phyloP scores from a whole-genome alignment of 306 rosid species.

The Malus orientalis region DNA sequence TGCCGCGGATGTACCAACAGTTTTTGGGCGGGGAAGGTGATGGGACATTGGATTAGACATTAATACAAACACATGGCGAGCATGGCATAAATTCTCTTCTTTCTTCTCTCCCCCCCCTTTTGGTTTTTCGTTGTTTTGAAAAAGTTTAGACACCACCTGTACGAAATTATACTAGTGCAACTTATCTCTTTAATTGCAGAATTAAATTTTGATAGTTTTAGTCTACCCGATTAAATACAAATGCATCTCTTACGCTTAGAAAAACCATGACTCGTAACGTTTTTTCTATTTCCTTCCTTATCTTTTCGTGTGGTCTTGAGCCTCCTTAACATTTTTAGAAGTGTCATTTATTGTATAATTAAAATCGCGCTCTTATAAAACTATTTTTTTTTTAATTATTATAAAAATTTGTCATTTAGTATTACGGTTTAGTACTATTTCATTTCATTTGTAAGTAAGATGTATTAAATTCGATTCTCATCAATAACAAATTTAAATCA shows the following conservation, averaged over 20 bases:
- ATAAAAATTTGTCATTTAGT: too few species aligned
- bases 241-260: too few species aligned
- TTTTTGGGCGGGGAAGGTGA: background rate
- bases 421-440: fast-evolving
- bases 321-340: too few species aligned
- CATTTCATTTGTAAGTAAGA: fast-evolving
- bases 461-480: fast-evolving
- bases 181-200: background rate
- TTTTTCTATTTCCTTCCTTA: too few species aligned
- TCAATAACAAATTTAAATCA: fast-evolving
- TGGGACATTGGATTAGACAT: background rate
- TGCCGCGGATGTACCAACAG: background rate
- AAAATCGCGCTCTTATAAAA: background rate
- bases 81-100: conserved; percentile 5
- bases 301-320: too few species aligned
- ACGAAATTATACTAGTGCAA: background rate
- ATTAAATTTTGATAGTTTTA: too few species aligned
- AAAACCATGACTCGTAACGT: too few species aligned
- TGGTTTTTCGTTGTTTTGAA: background rate
- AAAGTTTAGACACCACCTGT: background rate
- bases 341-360: too few species aligned
- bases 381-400: too few species aligned
- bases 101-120: background rate
- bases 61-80: background rate
- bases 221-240: too few species aligned